Evolutionary conservation across 1,139 yeast genomes (phyloP), one percentile per base, ranked within the genome.

Genomic region (Magnusiomyces suaveolens): DNA sequence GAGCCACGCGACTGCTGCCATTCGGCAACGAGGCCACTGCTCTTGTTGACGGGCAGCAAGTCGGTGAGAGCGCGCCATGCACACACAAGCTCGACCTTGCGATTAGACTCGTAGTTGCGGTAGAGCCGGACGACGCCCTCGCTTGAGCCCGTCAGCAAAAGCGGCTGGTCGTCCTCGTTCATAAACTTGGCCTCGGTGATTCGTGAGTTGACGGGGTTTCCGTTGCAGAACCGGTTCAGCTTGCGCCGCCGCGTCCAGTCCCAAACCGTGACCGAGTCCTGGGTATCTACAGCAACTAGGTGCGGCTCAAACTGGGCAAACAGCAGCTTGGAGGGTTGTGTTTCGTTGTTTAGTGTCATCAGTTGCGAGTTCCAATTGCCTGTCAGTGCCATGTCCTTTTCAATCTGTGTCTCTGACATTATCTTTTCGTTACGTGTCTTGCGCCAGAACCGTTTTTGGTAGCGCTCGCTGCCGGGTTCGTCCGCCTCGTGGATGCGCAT

Each of bases 1-100:
- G 96, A 82, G 0, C 99, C 99, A 60, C 97, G 75, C 50, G 94
- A 84, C 67, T 92, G 99, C 66, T 90, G 97, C 98, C 99, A 92
- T 64, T 92, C 97, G 3, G 92, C 82, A 41, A 89, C 79, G 53
- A 94, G 74, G 1, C 97, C 96, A 23, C 89, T 81, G 53, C 92
- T 80, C 21, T 92, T 86, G 0, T 64, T 63, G 14, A 66, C 66
- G 4, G 96, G 85, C 36, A 88, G 71, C 62, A 90, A 74, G 67
- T 92, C 97, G 0, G 95, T 84, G 56, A 92, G 75, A 0, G 96
- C 97, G 66, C 97, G 79, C 97, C 98, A 94, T 0, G 97, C 81
- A 0, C 96, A 80, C 1, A 89, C 82, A 54, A 87, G 70, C 62
- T 85, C 85, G 10, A 83, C 75, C 3, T 75, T 71, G 14, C 75